Base-by-base conservation (phyloP, 768 basidiomycete species). In the Pleurotus ostreatus region DNA sequence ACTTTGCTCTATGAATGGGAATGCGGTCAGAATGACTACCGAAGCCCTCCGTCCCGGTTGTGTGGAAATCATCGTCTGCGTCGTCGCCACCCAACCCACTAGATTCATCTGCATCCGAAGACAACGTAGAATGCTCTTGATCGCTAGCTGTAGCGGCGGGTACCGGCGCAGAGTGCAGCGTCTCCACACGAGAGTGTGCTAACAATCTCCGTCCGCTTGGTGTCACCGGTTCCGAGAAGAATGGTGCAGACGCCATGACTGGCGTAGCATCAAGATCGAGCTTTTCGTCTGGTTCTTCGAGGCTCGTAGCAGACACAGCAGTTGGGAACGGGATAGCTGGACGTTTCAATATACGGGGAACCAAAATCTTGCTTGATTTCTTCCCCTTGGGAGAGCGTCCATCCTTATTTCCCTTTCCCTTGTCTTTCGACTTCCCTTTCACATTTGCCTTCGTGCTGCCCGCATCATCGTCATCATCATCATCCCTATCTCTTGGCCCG, bases 351-450 rank as follows among this genome's bases (percentile, higher is more conserved):
- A 40, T 58, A 30, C 41, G 59, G 38, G 25, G 56, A 6, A 55
- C 47, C 2, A n/a, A 51, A 22, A 38, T 60, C 44, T 58, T 55
- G 51, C 59, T 66, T 18, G 55, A 40, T 49, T 63, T 68, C 46
- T 65, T 66, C 37, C 59, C 59, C 68, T 67, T 13, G 67, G 60
- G 25, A 65, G 61, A 48, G 62, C 65, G 8, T 66, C 64, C 53
- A 61, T 65, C 60, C 62, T 65, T 39, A 65, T 66, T 5, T 62
- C 45, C 65, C 62, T 40, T 66, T 61, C 11, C 65, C 49, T 61
- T 62, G 20, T 48, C 45, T 22, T 61, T 63, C 3, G 37, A 45
- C 44, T 62, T 65, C 25, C 59, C 55, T 46, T 60, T 62, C 34
- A 55, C 58, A 4, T 60, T 60, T 22, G 57, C 61, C 39, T 60